These are phyloP conservation scores for Phyllosticta citrichinensis DNA, from an alignment of 2,329 filamentous ascomycete genomes.

Conservation along the genomic window DNA sequence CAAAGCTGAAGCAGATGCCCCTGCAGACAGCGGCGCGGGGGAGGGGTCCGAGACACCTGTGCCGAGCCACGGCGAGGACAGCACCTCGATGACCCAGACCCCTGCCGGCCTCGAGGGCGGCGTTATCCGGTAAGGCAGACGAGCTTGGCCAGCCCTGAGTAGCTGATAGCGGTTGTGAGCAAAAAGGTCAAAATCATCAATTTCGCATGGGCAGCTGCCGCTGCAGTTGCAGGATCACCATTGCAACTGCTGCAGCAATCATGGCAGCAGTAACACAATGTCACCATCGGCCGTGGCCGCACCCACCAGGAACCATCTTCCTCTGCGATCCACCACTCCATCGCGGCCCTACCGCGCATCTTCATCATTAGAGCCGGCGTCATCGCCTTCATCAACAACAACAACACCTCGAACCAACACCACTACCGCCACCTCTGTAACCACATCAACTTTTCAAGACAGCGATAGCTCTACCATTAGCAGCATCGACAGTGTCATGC, in stretches of 20 bases:
- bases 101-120: slow-evolving; percentile 8
- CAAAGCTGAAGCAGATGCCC: slow-evolving; percentile 5
- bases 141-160: background rate
- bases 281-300: background rate
- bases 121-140: slow-evolving; percentile 10
- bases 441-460: background rate
- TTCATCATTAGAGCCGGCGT: background rate
- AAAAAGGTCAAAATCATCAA: background rate
- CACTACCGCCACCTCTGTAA: background rate
- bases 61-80: slow-evolving; percentile 1
- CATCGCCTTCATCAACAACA: background rate
- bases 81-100: slow-evolving; percentile 5
- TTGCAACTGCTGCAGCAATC: background rate
- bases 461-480: background rate
- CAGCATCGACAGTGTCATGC: background rate
- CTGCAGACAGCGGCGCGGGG: slow-evolving; percentile 1
- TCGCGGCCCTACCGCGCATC: background rate
- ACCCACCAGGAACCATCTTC: background rate
- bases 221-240: background rate
- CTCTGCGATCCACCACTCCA: background rate
- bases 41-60: slow-evolving; percentile 6
- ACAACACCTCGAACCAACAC: background rate
- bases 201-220: background rate
- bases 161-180: background rate
- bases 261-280: background rate